Evolutionary conservation across 352 stramenopile species (phyloP), one percentile per base, ranked within the genome.

Genomic region (Salisapilia sapeloensis): DNA sequence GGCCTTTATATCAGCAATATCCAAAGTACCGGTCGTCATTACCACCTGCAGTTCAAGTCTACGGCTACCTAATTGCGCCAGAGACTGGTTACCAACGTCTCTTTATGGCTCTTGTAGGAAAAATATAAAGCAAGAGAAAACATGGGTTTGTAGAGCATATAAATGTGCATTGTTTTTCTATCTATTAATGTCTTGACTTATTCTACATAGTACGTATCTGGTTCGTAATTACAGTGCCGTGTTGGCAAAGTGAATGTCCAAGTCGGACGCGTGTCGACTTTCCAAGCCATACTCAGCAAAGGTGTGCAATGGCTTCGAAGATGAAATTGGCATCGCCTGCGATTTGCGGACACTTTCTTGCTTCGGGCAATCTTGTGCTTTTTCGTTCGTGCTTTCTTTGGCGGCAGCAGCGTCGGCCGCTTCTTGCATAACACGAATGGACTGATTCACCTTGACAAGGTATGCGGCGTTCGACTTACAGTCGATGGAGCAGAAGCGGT

Each of bases 391-490:
- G 20, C 50, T 40, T 3, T 50, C 30, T 10, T 35, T 24, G 25
- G 28, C 24, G 19, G 3, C 15, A 21, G 15, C 42, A 20, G 32
- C 27, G 1, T 46, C 45, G 17, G 72, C 62, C 5, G 62, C 70
- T 40, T 57, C 41, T 29, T 82, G 78, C 56, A 90, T 70, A 12
- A 66, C 69, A 37, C 60, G 60, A 46, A 85, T 86, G 23, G 64
- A 77, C 51, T 63, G 61, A 53, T 82, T 84, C 2, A 90, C 69
- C 48, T 85, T 80, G 28, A 74, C 56, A 16, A 90, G 48, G 53
- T 90, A 90, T 2, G 49, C 39, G 30, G 72, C 76, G 54, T 90
- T 90, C 23, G 71, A 85, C 56, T 90, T 85, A 64, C 75, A 90
- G 49, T 90, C 75, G 27, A 90, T 61, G 6, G 75, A 90, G 59